Evolutionary conservation across 306 rosid genomes (phyloP), one percentile per base, ranked within the genome.

Genomic region (Mimosa bimucronata): DNA sequence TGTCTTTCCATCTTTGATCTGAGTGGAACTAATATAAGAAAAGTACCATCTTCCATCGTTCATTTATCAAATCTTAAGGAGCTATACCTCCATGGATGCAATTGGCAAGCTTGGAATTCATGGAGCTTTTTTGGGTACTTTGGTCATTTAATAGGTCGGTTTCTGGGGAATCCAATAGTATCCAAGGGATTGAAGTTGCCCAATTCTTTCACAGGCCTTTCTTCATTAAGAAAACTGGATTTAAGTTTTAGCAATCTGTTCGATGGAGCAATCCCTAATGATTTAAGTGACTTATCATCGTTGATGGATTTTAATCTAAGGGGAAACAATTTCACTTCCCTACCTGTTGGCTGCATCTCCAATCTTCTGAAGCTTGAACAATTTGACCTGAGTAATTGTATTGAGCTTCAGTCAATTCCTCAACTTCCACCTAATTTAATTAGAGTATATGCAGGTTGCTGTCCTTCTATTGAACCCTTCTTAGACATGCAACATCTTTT

Each of bases 211-310:
- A 19, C 77, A 52, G 65, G 77, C 38, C 77, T 73, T 15, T 50
- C 65, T 8, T 37, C 58, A 11, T 12, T 73, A 42, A 52, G 12
- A 8, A 55, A 73, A 31, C 41, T 74, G 19, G 78, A 74, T 41
- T 74, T 74, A 25, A 40, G 68, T 40, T 57, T 2, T 31, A 57
- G 78, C 38, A 16, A 74, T 38, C 53, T 74, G 7, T 25, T 7
- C 0, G 69, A 74, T 40, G 78, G 66, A 58, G 62, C 78, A 38
- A 57, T 74, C 40, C 68, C 78, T 57, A 46, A 40, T 57, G 78
- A 23, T 40, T 58, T 40, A 7, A 38, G 38, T 25, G 34, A 53
- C 69, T 57, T 74, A 9, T 58, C 78, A 40, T 57, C 78, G 5
- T 57, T 58, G 52, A 14, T 41, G 68, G 18, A 1, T 9, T 40